Evolutionary conservation across 2,329 filamentous ascomycete species (phyloP).

Genomic region (Aspergillus japonicus): DNA sequence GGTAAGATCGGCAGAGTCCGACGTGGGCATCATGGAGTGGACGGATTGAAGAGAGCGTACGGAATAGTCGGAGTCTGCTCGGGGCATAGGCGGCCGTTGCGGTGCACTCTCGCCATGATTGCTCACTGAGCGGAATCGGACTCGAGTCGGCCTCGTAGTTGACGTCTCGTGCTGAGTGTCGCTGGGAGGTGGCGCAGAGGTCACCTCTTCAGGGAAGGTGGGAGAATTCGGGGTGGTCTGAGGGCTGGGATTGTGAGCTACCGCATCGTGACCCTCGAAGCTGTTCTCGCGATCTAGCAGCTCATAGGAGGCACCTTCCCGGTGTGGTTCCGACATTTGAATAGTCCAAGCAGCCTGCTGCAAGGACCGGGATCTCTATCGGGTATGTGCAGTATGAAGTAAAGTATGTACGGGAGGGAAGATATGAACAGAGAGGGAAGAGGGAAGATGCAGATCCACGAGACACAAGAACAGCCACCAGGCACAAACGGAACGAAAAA

Average conservation of each 20-base stretch:
- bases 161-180: neutral
- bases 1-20: slow-evolving; percentile 11
- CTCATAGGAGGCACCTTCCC: slow-evolving; percentile 9
- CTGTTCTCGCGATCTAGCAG: slow-evolving; percentile 8
- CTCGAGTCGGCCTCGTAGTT: slow-evolving; percentile 14
- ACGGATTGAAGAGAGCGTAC: slow-evolving; percentile 18
- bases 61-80: slow-evolving; percentile 20
- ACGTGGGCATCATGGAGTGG: slow-evolving; percentile 8
- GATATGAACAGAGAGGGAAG: neutral
- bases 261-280: slow-evolving; percentile 2
- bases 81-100: slow-evolving; percentile 9
- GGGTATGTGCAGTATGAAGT: slow-evolving; percentile 1
- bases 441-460: neutral
- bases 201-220: neutral
- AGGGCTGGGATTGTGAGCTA: neutral
- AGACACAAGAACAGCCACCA: neutral
- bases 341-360: slow-evolving; percentile 6
- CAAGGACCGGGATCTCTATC: neutral
- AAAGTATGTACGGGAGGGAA: neutral
- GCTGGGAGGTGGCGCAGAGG: neutral
- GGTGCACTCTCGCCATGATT: slow-evolving; percentile 9
- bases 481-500: neutral
- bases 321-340: slow-evolving; percentile 7
- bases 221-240: neutral
- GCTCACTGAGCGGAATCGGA: slow-evolving; percentile 23